Evolutionary conservation across 2,329 filamentous ascomycete species (phyloP), one percentile per base, ranked within the genome.

Genomic region (Neopestalotiopsis clavispora): DNA sequence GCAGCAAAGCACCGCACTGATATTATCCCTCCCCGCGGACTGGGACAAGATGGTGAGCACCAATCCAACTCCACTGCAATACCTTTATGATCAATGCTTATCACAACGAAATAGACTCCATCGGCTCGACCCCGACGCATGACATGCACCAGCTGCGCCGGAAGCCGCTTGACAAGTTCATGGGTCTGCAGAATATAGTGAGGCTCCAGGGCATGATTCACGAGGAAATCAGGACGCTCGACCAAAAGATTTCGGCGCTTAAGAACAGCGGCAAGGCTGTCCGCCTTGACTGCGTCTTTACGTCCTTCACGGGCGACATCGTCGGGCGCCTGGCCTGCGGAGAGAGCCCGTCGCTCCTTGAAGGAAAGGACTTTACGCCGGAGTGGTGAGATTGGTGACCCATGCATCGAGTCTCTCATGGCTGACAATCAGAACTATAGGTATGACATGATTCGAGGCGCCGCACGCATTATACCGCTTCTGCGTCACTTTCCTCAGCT

Each of bases 121-220:
- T 57, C 17, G 52, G 52, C 9, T 57, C 52, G 17, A 57, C 52
- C 7, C 7, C 52, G 17, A n/a, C 17, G 10, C 69, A 71, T 45
- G 69, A 71, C 17, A 28, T 68, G 14, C 69, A 71, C n/a, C 64
- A 64, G 40, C 17, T 68, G 62, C 65, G 69, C 23, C 68, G 69
- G 45, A 71, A 69, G 28, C 69, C 69, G 4, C 42, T 71, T 28
- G 69, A 71, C 40, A 68, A 66, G 60, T 71, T 68, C 69, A 58
- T 71, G 45, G 62, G 58, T n/a, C 61, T 61, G 30, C 65, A 68
- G 23, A 71, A 69, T 62, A 62, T 69, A n/a, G 62, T 66, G 4
- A 65, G 68, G 14, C 49, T 68, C 40, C 65, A 57, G 23, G 17
- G 17, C 9, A 57, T 57, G 52, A 71, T 71, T 52, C 69, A 71